Evolutionary conservation across 345 rosid species (phyloP), one percentile per base, ranked within the genome.

Genomic region (Citrus trifoliata): DNA sequence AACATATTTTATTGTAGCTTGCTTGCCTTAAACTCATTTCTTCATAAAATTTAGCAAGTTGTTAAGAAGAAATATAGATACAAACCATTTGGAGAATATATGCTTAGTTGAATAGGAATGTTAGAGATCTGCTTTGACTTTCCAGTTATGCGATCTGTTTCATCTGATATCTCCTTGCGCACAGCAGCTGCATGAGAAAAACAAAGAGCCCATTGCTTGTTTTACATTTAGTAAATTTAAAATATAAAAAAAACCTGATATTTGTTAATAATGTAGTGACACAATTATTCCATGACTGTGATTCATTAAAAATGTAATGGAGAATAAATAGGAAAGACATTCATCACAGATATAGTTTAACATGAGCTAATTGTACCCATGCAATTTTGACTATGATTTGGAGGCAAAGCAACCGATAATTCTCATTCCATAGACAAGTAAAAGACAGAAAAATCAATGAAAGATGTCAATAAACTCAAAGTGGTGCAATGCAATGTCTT

Each of bases 61-160:
- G 51, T 71, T 30, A 51, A 42, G 74, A 77, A 65, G 60, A 42
- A 79, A 56, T 30, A 6, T 56, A 76, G 71, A 78, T 75, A 87
- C 93, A 77, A 70, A 95, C 99, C 98, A 75, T 91, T 87, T 77
- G 99, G 98, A 71, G 95, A 91, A 81, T 89, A 91, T 74, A 91
- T 87, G 76, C 95, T 91, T 61, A 91, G 82, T 3, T 91, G 95
- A 80, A 91, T 91, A n/a, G 95, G 95, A 73, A 88, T 28, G 73
- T 91, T 89, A 56, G 95, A 91, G 71, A 91, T 91, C 74, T 88
- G 92, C 87, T 91, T 91, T 59, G 91, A 25, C 78, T 87, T 88
- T 76, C 93, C 95, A 62, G 95, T 89, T 74, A 91, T 88, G 30
- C 95, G 89, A 85, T 91, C 95, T 51, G 95, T 91, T 86, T 91